Percentiles rank a stretch among this genome's conserved stretches.
Evolutionary conservation across 164 flowering plant genomes (phyloP).

Genomic region (Chimonanthus salicifolius): DNA sequence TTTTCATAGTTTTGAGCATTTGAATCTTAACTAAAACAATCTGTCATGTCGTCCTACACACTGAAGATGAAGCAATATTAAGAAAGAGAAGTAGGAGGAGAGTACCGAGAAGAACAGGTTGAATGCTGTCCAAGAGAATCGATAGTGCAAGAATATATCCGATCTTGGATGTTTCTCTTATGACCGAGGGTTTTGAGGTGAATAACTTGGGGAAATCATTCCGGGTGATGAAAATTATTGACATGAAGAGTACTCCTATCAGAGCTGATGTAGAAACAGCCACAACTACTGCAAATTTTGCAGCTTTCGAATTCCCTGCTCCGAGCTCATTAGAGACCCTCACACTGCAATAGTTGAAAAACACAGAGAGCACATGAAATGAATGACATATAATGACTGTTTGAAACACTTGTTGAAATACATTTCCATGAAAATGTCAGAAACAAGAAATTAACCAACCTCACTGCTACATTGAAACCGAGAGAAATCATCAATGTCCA

Average conservation of each 20-base stretch:
- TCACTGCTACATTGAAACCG: conserved; percentile 52
- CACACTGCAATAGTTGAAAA: conserved; percentile 25
- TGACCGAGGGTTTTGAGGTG: conserved; percentile 23
- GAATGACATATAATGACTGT: no score
- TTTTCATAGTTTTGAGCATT: no score
- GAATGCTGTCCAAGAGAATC: conserved; percentile 44
- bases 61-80: no score
- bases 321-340: conserved; percentile 56
- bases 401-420: no score
- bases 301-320: conserved; percentile 38
- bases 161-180: conserved; percentile 32
- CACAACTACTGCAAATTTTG: conserved; percentile 37
- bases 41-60: no score
- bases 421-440: no score
- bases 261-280: conserved; percentile 22
- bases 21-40: no score
- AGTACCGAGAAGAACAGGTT: conserved; percentile 46
- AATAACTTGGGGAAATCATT: conserved; percentile 31
- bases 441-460: conserved; percentile 21
- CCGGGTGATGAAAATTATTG: conserved; percentile 15
- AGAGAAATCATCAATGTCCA: conserved; percentile 47
- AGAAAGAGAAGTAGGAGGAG: background rate
- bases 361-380: background rate
- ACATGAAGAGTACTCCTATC: conserved; percentile 33
- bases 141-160: conserved; percentile 36